Percentiles rank a stretch among this genome's conserved stretches.
Evolutionary conservation across 164 flowering plant species (phyloP).

Genomic region (Cinnamomum chago): DNA sequence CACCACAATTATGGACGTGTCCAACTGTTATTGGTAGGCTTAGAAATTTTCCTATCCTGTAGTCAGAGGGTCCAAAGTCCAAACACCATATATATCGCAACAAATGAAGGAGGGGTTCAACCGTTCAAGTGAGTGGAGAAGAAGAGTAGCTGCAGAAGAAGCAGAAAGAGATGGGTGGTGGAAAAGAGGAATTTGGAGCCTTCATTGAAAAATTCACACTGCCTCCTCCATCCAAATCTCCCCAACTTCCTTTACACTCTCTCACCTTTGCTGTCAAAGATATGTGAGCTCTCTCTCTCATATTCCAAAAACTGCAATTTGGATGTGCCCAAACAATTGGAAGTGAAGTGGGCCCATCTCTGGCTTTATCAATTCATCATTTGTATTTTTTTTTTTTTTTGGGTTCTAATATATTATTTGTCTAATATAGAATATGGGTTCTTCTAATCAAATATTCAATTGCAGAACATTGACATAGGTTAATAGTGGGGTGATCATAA

Average conservation of each 20-base stretch:
- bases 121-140: not conserved
- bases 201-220: slow-evolving; percentile 63
- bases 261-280: slow-evolving; percentile 94
- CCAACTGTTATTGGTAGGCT: no score
- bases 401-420: not conserved
- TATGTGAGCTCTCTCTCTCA: slow-evolving; percentile 36
- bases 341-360: not conserved
- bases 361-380: not conserved
- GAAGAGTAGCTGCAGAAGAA: not conserved
- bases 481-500: no score
- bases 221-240: slow-evolving; percentile 27
- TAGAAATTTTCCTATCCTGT: no score
- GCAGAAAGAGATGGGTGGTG: slow-evolving; percentile 16
- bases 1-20: no score
- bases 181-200: slow-evolving; percentile 55
- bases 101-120: no score
- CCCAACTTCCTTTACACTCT: slow-evolving; percentile 46
- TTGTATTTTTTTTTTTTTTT: no score
- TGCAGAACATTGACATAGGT: no score
- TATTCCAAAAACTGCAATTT: not conserved
- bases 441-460: not conserved
- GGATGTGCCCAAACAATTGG: no score
- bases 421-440: no score
- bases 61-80: no score
- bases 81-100: no score